Evolutionary conservation across 768 basidiomycete genomes (phyloP), one percentile per base, ranked within the genome.

Genomic region (Asterophora lycoperdoides): DNA sequence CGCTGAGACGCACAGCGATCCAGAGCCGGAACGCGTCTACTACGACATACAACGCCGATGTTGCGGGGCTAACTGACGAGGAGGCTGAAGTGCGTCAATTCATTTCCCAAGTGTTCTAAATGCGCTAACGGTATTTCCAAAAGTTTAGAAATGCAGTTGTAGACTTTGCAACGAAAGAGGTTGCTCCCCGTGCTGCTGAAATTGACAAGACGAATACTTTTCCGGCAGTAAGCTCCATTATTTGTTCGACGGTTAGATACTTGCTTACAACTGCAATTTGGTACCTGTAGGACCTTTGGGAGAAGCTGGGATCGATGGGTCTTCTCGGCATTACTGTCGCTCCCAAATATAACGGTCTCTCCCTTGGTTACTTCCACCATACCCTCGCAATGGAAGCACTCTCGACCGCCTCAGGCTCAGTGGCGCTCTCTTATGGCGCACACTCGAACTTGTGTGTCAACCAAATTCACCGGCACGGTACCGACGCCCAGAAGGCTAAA

Each of bases 361-460:
- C 75, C 2, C 74, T 89, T 53, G 92, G 93, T 2, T 94, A 93
- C 66, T 74, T 93, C 42, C 78, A 91, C 43, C 93, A 93, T 66
- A 88, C 86, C 4, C 75, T 97, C 41, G 93, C 89, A 6, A 96
- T 96, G 93, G 94, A 97, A 70, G 90, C 90, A 53, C 71, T 97
- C 46, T 95, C 93, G 30, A 73, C 82, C 19, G 89, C 90, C 14
- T 95, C 93, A 5, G 94, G 91, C 29, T 93, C 91, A 4, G 87
- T 97, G 20, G 94, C 87, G 2, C 78, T 97, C 5, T 93, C 91
- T 2, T 94, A 94, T 51, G 92, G 89, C 46, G 90, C 92, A 28
- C 92, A 94, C 59, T 93, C 90, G 11, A 94, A 94, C 60, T 78
- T 94, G 28, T 94, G 92, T 55, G 80, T 85, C 28, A 89, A 89